Conservation (phyloP, 1,284 basidiomycete species). For the Kwoniella shivajii region DNA sequence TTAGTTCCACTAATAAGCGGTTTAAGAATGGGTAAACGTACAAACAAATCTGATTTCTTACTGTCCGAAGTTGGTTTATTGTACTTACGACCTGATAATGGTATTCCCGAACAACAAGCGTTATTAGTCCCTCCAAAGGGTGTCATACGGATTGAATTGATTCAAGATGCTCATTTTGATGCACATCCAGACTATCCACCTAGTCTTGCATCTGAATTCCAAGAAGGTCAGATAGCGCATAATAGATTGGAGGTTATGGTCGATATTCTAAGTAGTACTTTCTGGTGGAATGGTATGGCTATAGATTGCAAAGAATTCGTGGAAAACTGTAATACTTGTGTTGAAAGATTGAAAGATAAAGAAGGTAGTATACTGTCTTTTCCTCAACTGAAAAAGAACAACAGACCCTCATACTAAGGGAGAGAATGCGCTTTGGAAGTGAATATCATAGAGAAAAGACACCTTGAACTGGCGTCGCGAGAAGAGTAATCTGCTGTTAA, state of each 20-base stretch:
- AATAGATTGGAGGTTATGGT: constrained; percentile 23
- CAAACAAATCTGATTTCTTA: constrained; percentile 33
- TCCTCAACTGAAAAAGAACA: too few relatives aligned
- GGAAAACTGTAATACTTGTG: constrained; percentile 22
- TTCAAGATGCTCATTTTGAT: constrained; percentile 36
- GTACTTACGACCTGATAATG: constrained; percentile 31
- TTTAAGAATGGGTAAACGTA: constrained; percentile 18
- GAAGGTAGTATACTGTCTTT: constrained; percentile 3
- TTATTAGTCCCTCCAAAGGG: constrained; percentile 39
- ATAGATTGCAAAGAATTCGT: constrained; percentile 24
- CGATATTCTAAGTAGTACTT: constrained; percentile 23
- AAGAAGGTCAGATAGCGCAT: constrained; percentile 17
- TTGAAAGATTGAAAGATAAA: constrained; percentile 7
- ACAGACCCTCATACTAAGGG: too few relatives aligned
- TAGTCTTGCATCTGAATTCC: background rate
- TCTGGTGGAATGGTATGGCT: constrained; percentile 41
- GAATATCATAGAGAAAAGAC: too few relatives aligned
- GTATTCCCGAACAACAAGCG: constrained; percentile 18
- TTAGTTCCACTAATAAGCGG: constrained; percentile 31
- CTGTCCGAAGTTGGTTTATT: constrained; percentile 39
- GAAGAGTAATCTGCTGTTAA: too few relatives aligned
- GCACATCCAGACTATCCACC: background rate
- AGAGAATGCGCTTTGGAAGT: too few relatives aligned
- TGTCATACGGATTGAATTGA: constrained; percentile 30
- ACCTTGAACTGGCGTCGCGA: too few relatives aligned